Conservation (phyloP, 768 basidiomycete genomes). For the Collybiopsis luxurians region DNA sequence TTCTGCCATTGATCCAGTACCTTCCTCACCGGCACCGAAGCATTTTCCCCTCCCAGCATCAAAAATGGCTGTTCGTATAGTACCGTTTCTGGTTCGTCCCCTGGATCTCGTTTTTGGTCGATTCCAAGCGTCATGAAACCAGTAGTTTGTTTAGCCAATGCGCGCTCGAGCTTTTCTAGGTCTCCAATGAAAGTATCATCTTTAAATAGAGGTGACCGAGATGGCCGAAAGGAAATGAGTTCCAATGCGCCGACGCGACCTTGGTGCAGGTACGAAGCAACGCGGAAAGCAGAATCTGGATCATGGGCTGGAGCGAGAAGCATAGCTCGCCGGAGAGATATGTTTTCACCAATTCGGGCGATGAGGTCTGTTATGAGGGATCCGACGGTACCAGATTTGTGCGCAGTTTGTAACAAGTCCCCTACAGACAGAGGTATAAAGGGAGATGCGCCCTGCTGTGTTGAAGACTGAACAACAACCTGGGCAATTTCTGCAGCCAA, state of each 20-base stretch:
- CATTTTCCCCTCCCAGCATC: conserved; percentile 61
- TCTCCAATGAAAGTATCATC: conserved; percentile 53
- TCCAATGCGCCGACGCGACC: conserved; percentile 62
- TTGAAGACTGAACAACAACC: conserved; percentile 72
- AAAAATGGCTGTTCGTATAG: conserved; percentile 74
- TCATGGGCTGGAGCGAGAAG: conserved; percentile 26
- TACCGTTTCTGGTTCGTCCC: conserved; percentile 42
- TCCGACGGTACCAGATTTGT: conserved; percentile 46
- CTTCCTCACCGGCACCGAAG: conserved; percentile 38
- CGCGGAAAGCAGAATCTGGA: conserved; percentile 38
- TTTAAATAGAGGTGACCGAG: conserved; percentile 41
- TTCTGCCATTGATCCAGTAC: conserved; percentile 55
- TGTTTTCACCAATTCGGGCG: conserved; percentile 78
- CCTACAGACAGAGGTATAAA: conserved; percentile 54
- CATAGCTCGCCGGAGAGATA: conserved; percentile 62
- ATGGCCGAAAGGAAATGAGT: conserved; percentile 50
- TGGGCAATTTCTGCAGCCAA: conserved; percentile 80
- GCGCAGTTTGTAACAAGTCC: conserved; percentile 38
- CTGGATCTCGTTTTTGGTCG: conserved; percentile 10
- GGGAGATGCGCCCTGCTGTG: conserved; percentile 24
- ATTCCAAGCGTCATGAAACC: conserved; percentile 73
- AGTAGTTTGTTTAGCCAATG: conserved; percentile 80
- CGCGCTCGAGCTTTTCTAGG: conserved; percentile 62
- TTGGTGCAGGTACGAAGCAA: conserved; percentile 63
- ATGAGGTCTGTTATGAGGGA: conserved; percentile 67